Evolutionary conservation across 1,139 yeast genomes (phyloP).

Genomic region (Casaregolazyma lundiana): DNA sequence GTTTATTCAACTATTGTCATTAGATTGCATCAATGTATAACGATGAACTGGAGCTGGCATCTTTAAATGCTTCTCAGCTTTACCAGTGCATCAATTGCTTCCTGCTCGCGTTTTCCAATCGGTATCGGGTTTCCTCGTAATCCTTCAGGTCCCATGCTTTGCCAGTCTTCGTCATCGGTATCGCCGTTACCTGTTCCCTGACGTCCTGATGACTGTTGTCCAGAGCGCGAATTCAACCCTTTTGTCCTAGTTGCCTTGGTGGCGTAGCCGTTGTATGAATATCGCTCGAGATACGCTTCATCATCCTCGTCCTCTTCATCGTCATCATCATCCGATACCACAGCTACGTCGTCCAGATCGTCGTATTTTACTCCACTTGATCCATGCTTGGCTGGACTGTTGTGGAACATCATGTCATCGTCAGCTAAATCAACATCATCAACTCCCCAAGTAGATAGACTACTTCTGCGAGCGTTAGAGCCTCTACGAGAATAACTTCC

Average conservation of each 20-base stretch:
- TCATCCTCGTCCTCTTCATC: constrained; percentile 34
- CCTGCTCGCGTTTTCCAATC: constrained; percentile 30
- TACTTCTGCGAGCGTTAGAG: constrained; percentile 14
- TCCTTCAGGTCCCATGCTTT: constrained; percentile 68
- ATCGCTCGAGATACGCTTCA: constrained; percentile 21
- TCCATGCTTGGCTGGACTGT: constrained; percentile 10
- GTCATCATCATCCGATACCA: constrained; percentile 21
- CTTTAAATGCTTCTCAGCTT: constrained; percentile 28
- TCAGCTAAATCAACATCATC: constrained; percentile 44
- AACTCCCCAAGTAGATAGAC: constrained; percentile 10
- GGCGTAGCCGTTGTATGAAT: constrained; percentile 19
- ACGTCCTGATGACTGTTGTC: constrained; percentile 4
- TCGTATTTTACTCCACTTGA: constrained; percentile 15
- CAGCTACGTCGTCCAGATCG: constrained; percentile 24
- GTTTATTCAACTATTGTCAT: not conserved
- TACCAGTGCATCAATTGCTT: constrained; percentile 37
- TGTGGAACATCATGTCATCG: constrained; percentile 33
- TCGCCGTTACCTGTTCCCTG: constrained; percentile 34
- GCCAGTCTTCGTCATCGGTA: constrained; percentile 97
- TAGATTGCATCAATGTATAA: not conserved
- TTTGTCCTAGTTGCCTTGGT: not conserved
- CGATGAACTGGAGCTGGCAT: not conserved
- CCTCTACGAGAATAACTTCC: constrained; percentile 2
- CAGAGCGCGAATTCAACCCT: not conserved
- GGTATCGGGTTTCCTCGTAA: constrained; percentile 25